Evolutionary conservation across 1,284 basidiomycete species (phyloP), one percentile per base, ranked within the genome.

Genomic region (Papiliotrema fonsecae): DNA sequence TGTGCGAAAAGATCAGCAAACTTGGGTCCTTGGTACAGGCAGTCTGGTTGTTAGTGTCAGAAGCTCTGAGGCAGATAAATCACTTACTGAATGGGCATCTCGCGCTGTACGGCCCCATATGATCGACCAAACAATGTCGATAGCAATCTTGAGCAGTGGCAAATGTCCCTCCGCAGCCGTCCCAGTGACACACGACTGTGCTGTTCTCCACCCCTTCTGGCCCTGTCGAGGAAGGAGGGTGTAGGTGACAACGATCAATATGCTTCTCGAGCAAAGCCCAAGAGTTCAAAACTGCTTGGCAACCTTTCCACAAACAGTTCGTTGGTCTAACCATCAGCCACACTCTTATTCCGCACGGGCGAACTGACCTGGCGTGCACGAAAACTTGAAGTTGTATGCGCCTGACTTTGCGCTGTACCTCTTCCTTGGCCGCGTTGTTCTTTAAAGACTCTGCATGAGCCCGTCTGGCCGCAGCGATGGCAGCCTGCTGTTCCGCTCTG

Each of bases 211-310:
- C 22, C 21, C 26, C 28, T n/a, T 30, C 16, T n/a, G 34, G 25
- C 13, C 21, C 19, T n/a, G 10, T 32, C 19, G 11, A 38, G 45
- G n/a, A 36, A 21, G 9, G 10, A 7, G 11, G 49, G 25, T 61
- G 55, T 16, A 65, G 46, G 44, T 67, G 63, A 11, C 56, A 57
- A 27, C 61, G 59, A 39, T 51, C 46, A 13, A 67, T 47, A 35
- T 67, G 64, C 44, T 64, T 67, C 41, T 67, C 65, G 27, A 67
- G 55, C 10, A 61, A 34, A 13, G 58, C 61, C 65, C 63, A 65
- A 9, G 60, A 64, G 45, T 62, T 62, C 37, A 65, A 55, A 2
- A 61, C 45, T 0, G 63, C 65, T 36, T 56, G 27, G 45, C 65
- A 67, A 5, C 27, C 47, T 9, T 42, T 34, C 65, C 65, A 67